These are phyloP conservation scores for Aspergillus olivimuriae DNA, from an alignment of 495 filamentous ascomycete species.

Conservation along the genomic window DNA sequence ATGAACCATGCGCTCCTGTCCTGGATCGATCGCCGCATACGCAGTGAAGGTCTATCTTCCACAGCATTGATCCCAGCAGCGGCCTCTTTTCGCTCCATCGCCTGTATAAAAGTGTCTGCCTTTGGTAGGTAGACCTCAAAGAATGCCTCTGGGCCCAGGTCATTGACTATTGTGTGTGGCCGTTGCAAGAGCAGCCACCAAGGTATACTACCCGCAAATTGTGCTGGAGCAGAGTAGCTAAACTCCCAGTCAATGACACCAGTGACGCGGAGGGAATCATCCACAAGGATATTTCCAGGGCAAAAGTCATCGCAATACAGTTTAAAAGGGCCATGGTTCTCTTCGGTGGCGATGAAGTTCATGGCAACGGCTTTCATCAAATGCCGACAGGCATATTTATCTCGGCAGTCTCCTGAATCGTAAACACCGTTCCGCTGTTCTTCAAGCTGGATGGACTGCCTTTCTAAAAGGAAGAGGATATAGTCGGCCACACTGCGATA, in stretches of 20 bases:
- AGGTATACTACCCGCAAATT: slow-evolving; percentile 11
- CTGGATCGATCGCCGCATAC: slow-evolving; percentile 3
- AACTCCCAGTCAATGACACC: slow-evolving; percentile 19
- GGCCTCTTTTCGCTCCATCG: background rate
- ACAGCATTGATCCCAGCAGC: background rate
- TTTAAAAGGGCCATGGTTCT: slow-evolving; percentile 23
- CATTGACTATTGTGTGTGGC: background rate
- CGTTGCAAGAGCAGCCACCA: slow-evolving; percentile 14
- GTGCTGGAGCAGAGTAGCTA: slow-evolving; percentile 10
- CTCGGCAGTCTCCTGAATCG: slow-evolving; percentile 30
- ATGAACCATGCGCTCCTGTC: slow-evolving; percentile 5
- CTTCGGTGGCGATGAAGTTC: slow-evolving; percentile 14
- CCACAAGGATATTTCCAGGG: slow-evolving; percentile 22
- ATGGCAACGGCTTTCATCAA: slow-evolving; percentile 11
- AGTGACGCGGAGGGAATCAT: slow-evolving; percentile 10
- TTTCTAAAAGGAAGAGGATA: slow-evolving; percentile 30
- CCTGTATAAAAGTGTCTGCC: background rate
- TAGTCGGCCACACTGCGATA: slow-evolving; percentile 28
- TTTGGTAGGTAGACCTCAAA: background rate
- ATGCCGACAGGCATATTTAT: slow-evolving; percentile 26
- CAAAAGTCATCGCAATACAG: slow-evolving; percentile 27
- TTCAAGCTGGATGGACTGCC: slow-evolving; percentile 33
- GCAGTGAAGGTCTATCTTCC: background rate
- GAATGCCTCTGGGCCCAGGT: background rate
- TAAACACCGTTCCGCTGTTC: slow-evolving; percentile 38